Base-by-base conservation (phyloP, 305 asterid genomes). In the Solanum hybrid region DNA sequence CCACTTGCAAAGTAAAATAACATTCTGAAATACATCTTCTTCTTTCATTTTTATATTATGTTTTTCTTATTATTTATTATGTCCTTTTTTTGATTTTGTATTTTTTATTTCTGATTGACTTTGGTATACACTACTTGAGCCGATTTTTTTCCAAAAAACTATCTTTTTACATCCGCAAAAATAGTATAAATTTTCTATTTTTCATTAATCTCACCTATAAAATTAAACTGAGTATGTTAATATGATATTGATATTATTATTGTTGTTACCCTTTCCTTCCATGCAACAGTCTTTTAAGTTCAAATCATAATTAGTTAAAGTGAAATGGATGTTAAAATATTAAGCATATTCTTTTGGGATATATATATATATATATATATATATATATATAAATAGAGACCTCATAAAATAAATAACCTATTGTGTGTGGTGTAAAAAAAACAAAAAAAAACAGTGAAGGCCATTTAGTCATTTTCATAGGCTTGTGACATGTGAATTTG, bases 401-500 rank as follows among this genome's bases (percentile, higher is more conserved):
- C 75, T 40, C 42, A 37, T n/a, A 66, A 3, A 60, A 37, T 80
- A 76, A 80, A 22, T 56, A 31, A 37, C 6, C 2, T 10, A 36
- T 35, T 35, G 4, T 12, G 35, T 10, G 22, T 31, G 40, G 76
- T 88, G 45, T 9, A 73, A 72, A 45, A 45, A 45, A 45, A 45
- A 4, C 0, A 32, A 42, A 45, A 13, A 45, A 13, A 45, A 45
- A 60, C 3, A 14, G 34, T 40, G 11, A 81, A 56, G 90, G 81
- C 56, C 38, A n/a, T 80, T 27, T 27, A 72, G 92, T 80, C 89
- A 91, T 78, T 89, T 51, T 87, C 27, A 26, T 6, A 8, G 9
- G 32, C 56, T 10, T 37, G 31, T 34, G 88, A 86, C 88, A 86
- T 87, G 84, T 91, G 91, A 87, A 42, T 32, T 82, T 69, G 38